Percentiles rank a stretch among this genome's conserved stretches.
phyloP scores from a whole-genome alignment of 352 stramenopile genomes.

The Phytophthora cryptogea region DNA sequence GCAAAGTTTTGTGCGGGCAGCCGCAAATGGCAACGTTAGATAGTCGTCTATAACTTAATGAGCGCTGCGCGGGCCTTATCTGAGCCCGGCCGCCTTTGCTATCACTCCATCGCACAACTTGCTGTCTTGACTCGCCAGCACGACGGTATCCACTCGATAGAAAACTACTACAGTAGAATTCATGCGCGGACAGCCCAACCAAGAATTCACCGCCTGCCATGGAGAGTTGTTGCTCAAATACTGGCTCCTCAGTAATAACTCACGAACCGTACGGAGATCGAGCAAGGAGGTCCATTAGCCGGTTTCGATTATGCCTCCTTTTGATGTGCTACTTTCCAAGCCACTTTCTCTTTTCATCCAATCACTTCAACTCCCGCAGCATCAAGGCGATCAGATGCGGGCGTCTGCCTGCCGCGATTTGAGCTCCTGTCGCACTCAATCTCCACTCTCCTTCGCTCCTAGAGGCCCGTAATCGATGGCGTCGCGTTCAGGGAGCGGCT shows the following conservation, averaged over 20 bases:
- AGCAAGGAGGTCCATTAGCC: background rate
- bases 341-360: conserved; percentile 11
- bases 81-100: background rate
- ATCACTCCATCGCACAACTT: background rate
- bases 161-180: too few relatives aligned
- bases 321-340: conserved; percentile 6
- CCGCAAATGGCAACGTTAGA: conserved; percentile 6
- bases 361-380: conserved; percentile 24
- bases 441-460: conserved; percentile 3
- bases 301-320: conserved; percentile 1
- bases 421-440: conserved; percentile 6
- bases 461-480: conserved; percentile 5
- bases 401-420: conserved; percentile 18
- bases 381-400: conserved; percentile 27
- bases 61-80: background rate
- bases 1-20: conserved; percentile 10
- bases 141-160: too few relatives aligned
- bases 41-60: conserved; percentile 33
- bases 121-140: too few relatives aligned
- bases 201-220: background rate
- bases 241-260: background rate
- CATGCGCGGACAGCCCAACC: background rate
- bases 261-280: background rate
- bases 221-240: background rate
- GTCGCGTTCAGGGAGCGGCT: conserved; percentile 10